Evolutionary conservation across 768 basidiomycete species (phyloP), one percentile per base, ranked within the genome.

Genomic region (Mycena albidolilacea): DNA sequence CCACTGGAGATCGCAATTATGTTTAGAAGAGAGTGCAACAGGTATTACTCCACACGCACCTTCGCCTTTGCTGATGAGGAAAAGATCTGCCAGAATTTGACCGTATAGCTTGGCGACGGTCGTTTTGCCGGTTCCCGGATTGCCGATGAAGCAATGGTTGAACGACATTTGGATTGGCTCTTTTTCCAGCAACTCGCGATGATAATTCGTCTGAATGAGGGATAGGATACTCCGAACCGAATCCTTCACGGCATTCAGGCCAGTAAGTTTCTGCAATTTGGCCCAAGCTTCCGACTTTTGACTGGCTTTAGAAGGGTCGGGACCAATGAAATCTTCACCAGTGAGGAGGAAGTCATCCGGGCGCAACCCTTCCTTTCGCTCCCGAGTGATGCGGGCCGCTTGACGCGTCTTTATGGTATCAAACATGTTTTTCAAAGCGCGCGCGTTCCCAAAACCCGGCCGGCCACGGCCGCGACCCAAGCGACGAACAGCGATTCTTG

Each of bases 41-140:
- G 14, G 12, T 23, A 23, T 14, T 7, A 46, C 6, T 46, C 44
- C n/a, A 55, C 30, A 30, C 82, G 74, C 69, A 90, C 92, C 91
- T 88, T 93, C 92, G 10, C 90, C 91, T 52, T 91, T 92, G 78
- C 90, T 92, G n/a, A 93, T 77, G n/a, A 93, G 77, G 5, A 88
- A 87, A 1, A 93, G 78, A 61, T 92, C 91, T 0, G 84, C 87
- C 14, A 93, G 79, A 58, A 92, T 89, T 69, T 87, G 86, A 0
- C 92, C 92, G 73, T 93, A 93, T 5, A 92, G 77, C 75, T 88
- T 89, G 0, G 90, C 92, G 0, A 93, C 92, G 0, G 90, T 90
- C 0, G 92, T 93, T 78, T 93, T 93, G 0, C 92, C 92, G 0
- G 92, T 92, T 3, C 92, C 92, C 7, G 92, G 92, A 12, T 88